Base-by-base conservation (phyloP, 176 grass and related monocot species). In the Lolium rigidum region DNA sequence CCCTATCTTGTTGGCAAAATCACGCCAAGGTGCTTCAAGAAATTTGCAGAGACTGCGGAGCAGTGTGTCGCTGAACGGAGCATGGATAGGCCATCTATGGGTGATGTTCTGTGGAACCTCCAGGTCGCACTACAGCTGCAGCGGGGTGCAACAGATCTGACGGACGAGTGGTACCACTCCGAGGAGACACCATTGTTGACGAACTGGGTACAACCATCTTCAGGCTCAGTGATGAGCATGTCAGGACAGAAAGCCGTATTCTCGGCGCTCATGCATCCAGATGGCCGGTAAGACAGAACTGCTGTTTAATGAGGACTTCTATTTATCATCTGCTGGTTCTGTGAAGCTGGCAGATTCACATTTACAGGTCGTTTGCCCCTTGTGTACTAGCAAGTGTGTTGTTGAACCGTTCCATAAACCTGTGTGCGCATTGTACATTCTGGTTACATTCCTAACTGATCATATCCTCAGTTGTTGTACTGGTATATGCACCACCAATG, bases 121-220 rank as follows among this genome's bases (percentile, higher is more conserved):
- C 83, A 92, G 31, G 86, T 92, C 21, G 90, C 90, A n/a, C 78
- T 89, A 46, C 83, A 92, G 72, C 73, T 92, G 58, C 90, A 92
- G 66, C 86, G 81, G 62, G 68, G 83, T 41, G 78, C 87, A 83
- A 89, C 8, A 9, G 43, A 44, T 35, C 31, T 35, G 43, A 44
- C 43, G 24, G 72, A 92, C 57, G 83, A 74, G 5, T 75, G 73
- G 4, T 80, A 51, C 76, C 46, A 86, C 25, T 73, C 86, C 2
- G 81, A 43, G 1, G 69, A 58, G 25, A 81, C 59, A 10, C 81
- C 74, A 0, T 85, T 87, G 0, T 46, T 4, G 51, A 85, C 51
- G 87, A 89, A 37, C 87, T 81, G 16, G 80, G 87, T 24, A 73
- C 87, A 2, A 89, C 37, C 78, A 93, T 28, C 80, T 3, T 87